These are phyloP conservation scores for Wickerhamomyces silvicola DNA, from an alignment of 805 yeast genomes.

Conservation along the genomic window DNA sequence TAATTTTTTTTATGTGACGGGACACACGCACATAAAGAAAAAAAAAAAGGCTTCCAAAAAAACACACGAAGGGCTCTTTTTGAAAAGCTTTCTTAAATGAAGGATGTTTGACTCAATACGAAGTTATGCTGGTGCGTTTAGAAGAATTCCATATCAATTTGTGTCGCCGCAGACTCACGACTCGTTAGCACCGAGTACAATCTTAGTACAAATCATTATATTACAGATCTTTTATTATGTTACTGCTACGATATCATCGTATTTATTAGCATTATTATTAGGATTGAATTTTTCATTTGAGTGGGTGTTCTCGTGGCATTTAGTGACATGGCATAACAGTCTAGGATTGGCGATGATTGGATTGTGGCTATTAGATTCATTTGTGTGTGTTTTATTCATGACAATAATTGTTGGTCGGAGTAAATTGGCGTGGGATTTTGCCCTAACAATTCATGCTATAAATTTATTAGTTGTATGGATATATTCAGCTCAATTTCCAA, in stretches of 20 bases:
- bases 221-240: slow-evolving; percentile 75
- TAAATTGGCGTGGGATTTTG: slow-evolving; percentile 94
- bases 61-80: no score
- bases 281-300: slow-evolving; percentile 64
- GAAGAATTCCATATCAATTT: no score
- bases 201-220: slow-evolving; percentile 65
- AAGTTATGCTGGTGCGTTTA: no score
- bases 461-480: slow-evolving; percentile 66
- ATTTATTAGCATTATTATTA: slow-evolving; percentile 55
- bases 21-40: no score
- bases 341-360: slow-evolving; percentile 69
- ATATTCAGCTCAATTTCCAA: slow-evolving; percentile 63
- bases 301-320: slow-evolving; percentile 80
- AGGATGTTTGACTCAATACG: no score
- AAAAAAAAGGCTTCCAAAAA: no score
- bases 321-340: slow-evolving; percentile 66
- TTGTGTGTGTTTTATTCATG: slow-evolving; percentile 77
- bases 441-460: slow-evolving; percentile 83
- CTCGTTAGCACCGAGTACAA: slow-evolving; percentile 49
- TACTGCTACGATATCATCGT: slow-evolving; percentile 62
- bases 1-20: no score
- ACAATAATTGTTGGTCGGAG: slow-evolving; percentile 88
- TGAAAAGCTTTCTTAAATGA: no score
- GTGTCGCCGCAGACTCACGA: slow-evolving; percentile 30
- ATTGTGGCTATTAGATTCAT: slow-evolving; percentile 78